phyloP scores from a whole-genome alignment of 1,284 basidiomycete species.

The Apiotrichum montevideense region DNA sequence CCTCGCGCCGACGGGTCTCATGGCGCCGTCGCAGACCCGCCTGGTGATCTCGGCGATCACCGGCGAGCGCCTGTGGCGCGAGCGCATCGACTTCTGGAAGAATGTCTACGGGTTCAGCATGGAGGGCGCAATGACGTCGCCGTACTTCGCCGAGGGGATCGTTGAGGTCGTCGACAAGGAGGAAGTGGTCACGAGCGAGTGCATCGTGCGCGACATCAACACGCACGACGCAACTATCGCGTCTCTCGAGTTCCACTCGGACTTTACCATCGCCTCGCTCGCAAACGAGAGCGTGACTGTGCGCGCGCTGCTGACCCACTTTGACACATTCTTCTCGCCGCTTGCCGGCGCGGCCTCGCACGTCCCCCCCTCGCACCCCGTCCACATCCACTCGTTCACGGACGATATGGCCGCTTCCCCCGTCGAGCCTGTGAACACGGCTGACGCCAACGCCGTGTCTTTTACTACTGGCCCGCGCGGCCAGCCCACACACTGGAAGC shows the following conservation, averaged over 20 bases:
- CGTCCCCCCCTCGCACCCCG: slow-evolving; percentile 48
- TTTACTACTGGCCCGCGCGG: slow-evolving; percentile 85
- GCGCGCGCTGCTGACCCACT: slow-evolving; percentile 82
- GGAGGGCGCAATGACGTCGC: slow-evolving; percentile 60
- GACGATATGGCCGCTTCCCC: slow-evolving; percentile 26
- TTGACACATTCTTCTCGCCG: slow-evolving; percentile 83
- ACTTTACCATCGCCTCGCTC: slow-evolving; percentile 64
- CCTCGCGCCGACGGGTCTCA: slow-evolving; percentile 65
- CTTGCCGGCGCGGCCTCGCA: slow-evolving; percentile 49
- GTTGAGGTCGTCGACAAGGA: slow-evolving; percentile 70
- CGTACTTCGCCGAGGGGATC: slow-evolving; percentile 66
- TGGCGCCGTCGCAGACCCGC: slow-evolving; percentile 84
- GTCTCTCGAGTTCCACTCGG: slow-evolving; percentile 70
- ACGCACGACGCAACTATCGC: slow-evolving; percentile 59
- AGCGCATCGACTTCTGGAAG: slow-evolving; percentile 81
- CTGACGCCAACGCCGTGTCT: slow-evolving; percentile 50
- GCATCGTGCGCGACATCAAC: slow-evolving; percentile 62
- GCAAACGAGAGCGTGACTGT: slow-evolving; percentile 59
- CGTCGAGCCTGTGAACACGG: slow-evolving; percentile 19
- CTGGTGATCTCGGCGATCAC: slow-evolving; percentile 79
- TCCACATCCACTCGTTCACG: slow-evolving; percentile 30
- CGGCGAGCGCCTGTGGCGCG: slow-evolving; percentile 66
- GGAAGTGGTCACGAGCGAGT: slow-evolving; percentile 63
- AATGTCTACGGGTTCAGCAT: slow-evolving; percentile 89
- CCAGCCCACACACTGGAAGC: slow-evolving; percentile 96